Evolutionary conservation across 1,284 basidiomycete species (phyloP).

Genomic region (Cryptococcus jaspeensis): DNA sequence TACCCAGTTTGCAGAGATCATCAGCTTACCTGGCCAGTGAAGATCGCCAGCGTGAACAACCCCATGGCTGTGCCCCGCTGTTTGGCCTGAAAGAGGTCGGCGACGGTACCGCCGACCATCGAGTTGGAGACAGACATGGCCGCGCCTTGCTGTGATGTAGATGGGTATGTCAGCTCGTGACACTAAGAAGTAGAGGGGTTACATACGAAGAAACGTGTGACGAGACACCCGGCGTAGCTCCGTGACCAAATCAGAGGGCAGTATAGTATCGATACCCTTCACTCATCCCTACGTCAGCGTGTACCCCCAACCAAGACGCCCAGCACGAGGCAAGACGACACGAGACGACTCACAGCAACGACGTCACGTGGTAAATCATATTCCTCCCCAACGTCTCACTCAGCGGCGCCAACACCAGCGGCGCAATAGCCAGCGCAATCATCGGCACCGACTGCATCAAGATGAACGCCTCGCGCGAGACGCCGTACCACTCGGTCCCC

Average conservation of each 20-base stretch:
- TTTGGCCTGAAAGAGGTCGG: constrained; percentile 45
- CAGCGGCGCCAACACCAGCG: constrained; percentile 44
- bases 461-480: constrained; percentile 25
- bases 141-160: constrained; percentile 33
- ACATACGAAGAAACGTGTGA: constrained; percentile 43
- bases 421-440: constrained; percentile 38
- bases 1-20: not conserved
- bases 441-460: constrained; percentile 31
- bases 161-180: not conserved
- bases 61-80: constrained; percentile 51
- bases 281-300: too few relatives aligned
- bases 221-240: constrained; percentile 40
- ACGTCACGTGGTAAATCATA: constrained; percentile 41
- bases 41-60: constrained; percentile 49
- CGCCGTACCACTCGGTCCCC: constrained; percentile 33
- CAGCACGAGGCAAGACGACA: too few relatives aligned
- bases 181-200: not conserved
- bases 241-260: constrained; percentile 43
- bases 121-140: constrained; percentile 38
- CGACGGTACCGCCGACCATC: constrained; percentile 48
- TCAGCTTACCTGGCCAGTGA: constrained; percentile 39
- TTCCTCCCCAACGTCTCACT: constrained; percentile 45
- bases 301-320: not conserved
- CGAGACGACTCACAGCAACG: constrained; percentile 39
- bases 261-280: constrained; percentile 41